Base-by-base conservation (phyloP, 768 basidiomycete genomes). In the Amanita exitialis region DNA sequence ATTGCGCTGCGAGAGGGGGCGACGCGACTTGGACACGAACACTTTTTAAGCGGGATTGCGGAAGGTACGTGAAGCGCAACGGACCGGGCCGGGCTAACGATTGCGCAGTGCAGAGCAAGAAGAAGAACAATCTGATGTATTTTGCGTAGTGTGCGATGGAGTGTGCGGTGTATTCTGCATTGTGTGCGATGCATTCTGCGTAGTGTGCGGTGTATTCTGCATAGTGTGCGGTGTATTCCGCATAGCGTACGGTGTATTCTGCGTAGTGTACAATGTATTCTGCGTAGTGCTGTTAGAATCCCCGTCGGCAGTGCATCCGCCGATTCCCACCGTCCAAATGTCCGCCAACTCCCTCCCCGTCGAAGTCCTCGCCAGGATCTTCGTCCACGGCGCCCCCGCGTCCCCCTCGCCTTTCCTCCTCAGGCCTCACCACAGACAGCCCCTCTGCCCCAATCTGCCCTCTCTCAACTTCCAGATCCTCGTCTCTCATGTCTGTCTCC, bases 61-160 rank as follows among this genome's bases (percentile, higher is more conserved):
- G 88, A 92, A 71, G 88, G 87, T 84, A 55, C 55, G 79, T 49
- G 21, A 36, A 54, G 42, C 44, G 41, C 35, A 56, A 18, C 47
- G 25, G 20, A n/a, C 32, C 20, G 50, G 39, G 43, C 42, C n/a
- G 18, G 18, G 32, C 39, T 56, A 38, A 21, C 30, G 56, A 57
- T 67, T 7, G 44, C 54, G 46, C 67, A 97, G 86, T 98, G 51
- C 95, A 98, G 79, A 91, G 90, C 69, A 94, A 97, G 83, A 99
- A 99, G 82, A 98, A 98, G 82, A 98, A 98, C 63, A 85, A 90
- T 62, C 82, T 97, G 63, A 83, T 90, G 80, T 92, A 92, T 72
- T 92, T 91, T 67, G 90, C 89, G 44, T 92, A 86, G 45, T n/a
- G n/a, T n/a, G n/a, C n/a, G n/a, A n/a, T n/a, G n/a, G n/a, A n/a